These are phyloP conservation scores for Epichloe scottii DNA, from an alignment of 2,329 filamentous ascomycete genomes.

Conservation along the genomic window DNA sequence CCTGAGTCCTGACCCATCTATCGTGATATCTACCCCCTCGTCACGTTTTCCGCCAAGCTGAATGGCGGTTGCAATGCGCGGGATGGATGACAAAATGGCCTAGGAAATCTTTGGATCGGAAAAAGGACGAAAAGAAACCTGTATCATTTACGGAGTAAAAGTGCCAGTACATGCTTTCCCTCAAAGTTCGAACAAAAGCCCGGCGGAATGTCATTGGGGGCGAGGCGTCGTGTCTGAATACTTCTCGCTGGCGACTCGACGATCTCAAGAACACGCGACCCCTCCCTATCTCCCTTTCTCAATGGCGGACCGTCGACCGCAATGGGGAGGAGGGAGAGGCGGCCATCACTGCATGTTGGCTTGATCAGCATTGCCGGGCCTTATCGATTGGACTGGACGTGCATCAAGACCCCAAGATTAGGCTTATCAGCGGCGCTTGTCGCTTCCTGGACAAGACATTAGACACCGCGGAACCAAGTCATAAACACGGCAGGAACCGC, in stretches of 20 bases:
- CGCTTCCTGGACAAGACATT: background rate
- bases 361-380: background rate
- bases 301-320: too few relatives aligned
- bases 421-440: background rate
- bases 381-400: background rate
- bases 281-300: too few relatives aligned
- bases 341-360: background rate
- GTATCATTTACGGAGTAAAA: background rate
- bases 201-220: background rate
- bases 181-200: background rate
- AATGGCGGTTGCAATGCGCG: background rate
- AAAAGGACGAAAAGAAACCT: too few relatives aligned
- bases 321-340: too few relatives aligned
- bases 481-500: background rate
- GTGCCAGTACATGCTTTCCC: background rate
- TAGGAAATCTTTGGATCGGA: background rate
- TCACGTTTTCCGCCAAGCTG: background rate
- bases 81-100: background rate
- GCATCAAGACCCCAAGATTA: background rate
- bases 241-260: too few relatives aligned
- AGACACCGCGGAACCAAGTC: background rate
- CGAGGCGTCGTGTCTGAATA: background rate
- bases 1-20: too few relatives aligned
- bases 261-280: too few relatives aligned
- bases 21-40: too few relatives aligned